A percentile compares a stretch with the other conserved stretches of the same genome.
These are phyloP conservation scores for Cardamine resedifolia DNA, from an alignment of 345 rosid species.

Conservation along the genomic window DNA sequence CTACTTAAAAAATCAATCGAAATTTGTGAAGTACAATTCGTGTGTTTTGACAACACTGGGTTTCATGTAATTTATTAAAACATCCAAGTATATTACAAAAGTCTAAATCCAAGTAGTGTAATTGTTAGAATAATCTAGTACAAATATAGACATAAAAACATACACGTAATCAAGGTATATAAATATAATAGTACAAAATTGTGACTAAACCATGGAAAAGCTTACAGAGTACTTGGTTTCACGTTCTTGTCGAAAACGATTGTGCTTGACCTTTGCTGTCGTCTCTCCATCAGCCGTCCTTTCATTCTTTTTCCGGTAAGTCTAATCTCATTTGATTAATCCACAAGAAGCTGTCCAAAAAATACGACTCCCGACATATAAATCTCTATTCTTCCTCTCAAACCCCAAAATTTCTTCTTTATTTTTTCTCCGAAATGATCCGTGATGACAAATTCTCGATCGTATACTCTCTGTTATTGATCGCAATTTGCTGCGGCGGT, in stretches of 20 bases:
- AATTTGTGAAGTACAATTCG: not conserved
- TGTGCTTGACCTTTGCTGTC: conserved; percentile 32
- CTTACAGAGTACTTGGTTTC: conserved; percentile 26
- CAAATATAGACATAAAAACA: not conserved
- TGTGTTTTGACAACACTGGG: not conserved
- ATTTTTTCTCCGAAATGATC: conserved; percentile 20
- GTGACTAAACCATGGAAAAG: conserved; percentile 4
- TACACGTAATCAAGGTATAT: not conserved
- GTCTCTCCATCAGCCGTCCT: conserved; percentile 31
- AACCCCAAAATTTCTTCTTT: conserved; percentile 13
- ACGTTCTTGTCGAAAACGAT: conserved; percentile 31
- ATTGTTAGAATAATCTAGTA: not conserved
- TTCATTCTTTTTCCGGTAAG: conserved; percentile 23
- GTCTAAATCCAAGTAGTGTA: not conserved
- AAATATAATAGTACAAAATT: conserved; percentile 6
- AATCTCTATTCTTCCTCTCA: conserved; percentile 13
- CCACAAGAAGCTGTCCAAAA: not conserved
- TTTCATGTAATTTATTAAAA: not conserved
- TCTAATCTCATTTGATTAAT: conserved; percentile 7
- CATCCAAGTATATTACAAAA: not conserved
- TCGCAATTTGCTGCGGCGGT: not conserved
- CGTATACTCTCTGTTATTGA: not conserved
- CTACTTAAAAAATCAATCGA: not conserved
- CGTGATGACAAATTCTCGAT: not conserved
- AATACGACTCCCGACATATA: not conserved